Evolutionary conservation across 2,329 filamentous ascomycete species (phyloP).

Genomic region (Leptographium wingfieldii): DNA sequence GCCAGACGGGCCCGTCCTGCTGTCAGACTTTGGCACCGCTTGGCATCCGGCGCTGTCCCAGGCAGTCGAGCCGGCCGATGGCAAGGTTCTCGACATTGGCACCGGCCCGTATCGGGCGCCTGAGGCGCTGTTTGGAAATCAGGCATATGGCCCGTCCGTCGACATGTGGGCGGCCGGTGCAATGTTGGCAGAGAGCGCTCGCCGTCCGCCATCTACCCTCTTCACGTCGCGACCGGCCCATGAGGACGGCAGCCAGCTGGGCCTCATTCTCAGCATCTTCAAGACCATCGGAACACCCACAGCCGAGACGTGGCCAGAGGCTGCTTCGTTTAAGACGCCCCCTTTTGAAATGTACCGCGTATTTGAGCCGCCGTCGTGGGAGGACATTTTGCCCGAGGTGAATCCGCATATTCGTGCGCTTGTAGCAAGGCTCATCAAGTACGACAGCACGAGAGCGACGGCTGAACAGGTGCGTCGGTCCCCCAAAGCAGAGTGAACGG

Average conservation of each 20-base stretch:
- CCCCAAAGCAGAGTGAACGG: neutral
- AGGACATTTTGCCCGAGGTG: conserved; percentile 51
- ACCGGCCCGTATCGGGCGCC: conserved; percentile 83
- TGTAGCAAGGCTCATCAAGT: conserved; percentile 55
- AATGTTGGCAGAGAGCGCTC: conserved; percentile 65
- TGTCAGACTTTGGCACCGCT: conserved; percentile 87
- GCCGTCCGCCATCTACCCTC: conserved; percentile 43
- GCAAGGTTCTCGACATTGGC: conserved; percentile 85
- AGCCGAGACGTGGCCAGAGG: conserved; percentile 71
- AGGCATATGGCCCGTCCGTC: conserved; percentile 54
- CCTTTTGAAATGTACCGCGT: conserved; percentile 85
- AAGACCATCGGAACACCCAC: conserved; percentile 81
- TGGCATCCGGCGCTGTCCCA: conserved; percentile 55
- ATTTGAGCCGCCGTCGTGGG: conserved; percentile 58
- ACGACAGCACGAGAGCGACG: conserved; percentile 55
- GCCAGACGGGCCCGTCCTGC: conserved; percentile 55
- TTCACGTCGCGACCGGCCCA: conserved; percentile 64
- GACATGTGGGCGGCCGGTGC: conserved; percentile 87
- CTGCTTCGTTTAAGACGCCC: conserved; percentile 49
- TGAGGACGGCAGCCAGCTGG: conserved; percentile 83
- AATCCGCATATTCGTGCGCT: conserved; percentile 49
- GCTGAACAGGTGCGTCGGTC: conserved; percentile 41
- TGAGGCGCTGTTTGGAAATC: conserved; percentile 78
- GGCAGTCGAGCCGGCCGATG: conserved; percentile 46
- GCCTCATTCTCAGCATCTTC: conserved; percentile 85